Percentiles rank a stretch among this genome's conserved stretches.
Conservation (phyloP, 2,329 filamentous ascomycete genomes). For the Aspergillus hortae region DNA sequence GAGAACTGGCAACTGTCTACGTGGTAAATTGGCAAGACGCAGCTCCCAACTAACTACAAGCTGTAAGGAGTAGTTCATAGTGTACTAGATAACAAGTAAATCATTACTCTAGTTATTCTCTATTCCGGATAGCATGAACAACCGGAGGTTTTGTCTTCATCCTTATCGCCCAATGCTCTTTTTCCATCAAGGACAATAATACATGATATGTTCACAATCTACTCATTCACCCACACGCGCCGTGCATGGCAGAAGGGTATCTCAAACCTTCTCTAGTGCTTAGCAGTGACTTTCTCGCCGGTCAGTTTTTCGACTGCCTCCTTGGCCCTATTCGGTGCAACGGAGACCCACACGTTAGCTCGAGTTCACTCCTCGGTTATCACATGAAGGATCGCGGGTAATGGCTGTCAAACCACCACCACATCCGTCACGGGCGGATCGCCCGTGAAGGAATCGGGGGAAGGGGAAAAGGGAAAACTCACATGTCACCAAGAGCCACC, state of each 20-base stretch:
- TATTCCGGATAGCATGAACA: too few species aligned
- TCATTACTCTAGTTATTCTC: too few species aligned
- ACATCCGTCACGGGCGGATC: background rate
- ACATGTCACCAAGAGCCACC: conserved; percentile 98
- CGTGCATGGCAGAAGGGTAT: conserved; percentile 33
- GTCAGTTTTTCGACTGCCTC: conserved; percentile 64
- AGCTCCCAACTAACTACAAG: too few species aligned
- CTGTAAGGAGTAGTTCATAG: too few species aligned
- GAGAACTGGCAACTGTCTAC: too few species aligned
- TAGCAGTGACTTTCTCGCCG: conserved; percentile 60
- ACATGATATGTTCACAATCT: background rate
- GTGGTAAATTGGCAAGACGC: too few species aligned
- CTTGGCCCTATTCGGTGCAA: conserved; percentile 52
- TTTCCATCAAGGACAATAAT: background rate
- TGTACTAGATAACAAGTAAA: too few species aligned
- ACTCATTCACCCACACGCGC: conserved; percentile 1
- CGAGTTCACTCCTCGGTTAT: conserved; percentile 20
- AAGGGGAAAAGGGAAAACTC: conserved; percentile 42
- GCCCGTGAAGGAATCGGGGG: background rate
- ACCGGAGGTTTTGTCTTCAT: too few species aligned
- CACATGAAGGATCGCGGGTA: conserved; percentile 19
- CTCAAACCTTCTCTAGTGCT: conserved; percentile 54
- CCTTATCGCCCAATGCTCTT: background rate
- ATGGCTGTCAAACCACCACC: background rate
- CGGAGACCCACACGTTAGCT: conserved; percentile 30